These are phyloP conservation scores for Aspergillus indologenus DNA, from an alignment of 495 filamentous ascomycete species.

Conservation along the genomic window DNA sequence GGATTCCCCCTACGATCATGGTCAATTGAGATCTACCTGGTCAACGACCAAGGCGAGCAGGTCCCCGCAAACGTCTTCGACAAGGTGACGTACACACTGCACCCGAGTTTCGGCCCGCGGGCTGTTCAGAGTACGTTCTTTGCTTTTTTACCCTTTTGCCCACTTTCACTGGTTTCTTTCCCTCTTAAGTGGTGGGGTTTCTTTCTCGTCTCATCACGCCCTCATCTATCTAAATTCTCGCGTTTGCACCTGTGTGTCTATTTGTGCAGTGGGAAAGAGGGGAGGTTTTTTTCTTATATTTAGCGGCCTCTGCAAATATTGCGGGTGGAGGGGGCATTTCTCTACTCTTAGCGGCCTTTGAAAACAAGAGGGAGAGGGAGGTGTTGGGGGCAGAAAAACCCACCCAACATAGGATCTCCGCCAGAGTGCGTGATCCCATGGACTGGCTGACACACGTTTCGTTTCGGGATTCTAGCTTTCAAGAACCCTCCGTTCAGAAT, in stretches of 20 bases:
- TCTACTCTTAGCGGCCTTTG: not conserved
- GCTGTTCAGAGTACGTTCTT: conserved; percentile 69
- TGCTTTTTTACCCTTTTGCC: not conserved
- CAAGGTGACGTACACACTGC: conserved; percentile 86
- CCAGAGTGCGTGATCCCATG: not conserved
- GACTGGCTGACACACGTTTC: conserved; percentile 3
- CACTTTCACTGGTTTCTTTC: not conserved
- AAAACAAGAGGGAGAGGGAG: not conserved
- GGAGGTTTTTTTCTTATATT: too few species aligned
- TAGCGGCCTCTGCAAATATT: too few species aligned
- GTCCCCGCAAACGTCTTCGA: conserved; percentile 81
- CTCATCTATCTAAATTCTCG: too few species aligned
- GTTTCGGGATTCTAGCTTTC: conserved; percentile 52
- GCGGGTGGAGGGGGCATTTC: not conserved
- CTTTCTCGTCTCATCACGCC: too few species aligned
- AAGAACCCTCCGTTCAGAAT: conserved; percentile 84
- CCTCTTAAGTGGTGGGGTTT: too few species aligned
- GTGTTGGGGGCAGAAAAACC: not conserved
- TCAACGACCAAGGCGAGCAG: conserved; percentile 60
- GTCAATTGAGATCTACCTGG: conserved; percentile 59
- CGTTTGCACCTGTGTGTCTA: too few species aligned
- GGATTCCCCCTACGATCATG: conserved; percentile 85
- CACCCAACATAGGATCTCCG: too few species aligned
- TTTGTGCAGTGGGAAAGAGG: too few species aligned
- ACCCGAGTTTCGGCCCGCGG: conserved; percentile 84